Conservation (phyloP, 83 land plant species). For the Picea abies region DNA sequence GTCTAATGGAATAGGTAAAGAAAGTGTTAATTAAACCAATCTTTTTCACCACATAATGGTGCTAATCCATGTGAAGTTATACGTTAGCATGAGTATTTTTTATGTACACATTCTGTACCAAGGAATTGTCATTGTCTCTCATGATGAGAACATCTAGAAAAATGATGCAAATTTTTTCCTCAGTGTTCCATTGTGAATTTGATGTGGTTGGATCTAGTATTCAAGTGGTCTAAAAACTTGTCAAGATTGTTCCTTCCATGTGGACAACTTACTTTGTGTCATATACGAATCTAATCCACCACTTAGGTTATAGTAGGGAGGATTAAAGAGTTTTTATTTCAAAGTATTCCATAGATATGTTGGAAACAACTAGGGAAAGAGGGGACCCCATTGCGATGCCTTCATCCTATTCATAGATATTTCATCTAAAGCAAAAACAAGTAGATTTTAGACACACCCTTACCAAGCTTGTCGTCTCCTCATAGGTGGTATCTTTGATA, state of each 20-base stretch:
- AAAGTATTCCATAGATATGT: background rate
- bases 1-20: background rate
- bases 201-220: background rate
- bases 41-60: background rate
- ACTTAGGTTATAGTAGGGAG: background rate
- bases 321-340: background rate
- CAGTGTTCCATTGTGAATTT: background rate
- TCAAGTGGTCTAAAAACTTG: background rate
- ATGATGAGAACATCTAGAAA: background rate
- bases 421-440: background rate
- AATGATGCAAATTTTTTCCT: background rate
- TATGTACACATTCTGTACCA: background rate
- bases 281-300: background rate
- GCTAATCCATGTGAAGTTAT: background rate
- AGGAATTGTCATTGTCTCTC: too few species aligned
- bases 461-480: background rate
- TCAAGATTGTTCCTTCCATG: background rate
- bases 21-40: background rate
- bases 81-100: background rate
- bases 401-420: background rate
- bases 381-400: background rate
- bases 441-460: background rate
- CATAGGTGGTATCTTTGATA: background rate
- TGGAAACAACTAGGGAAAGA: background rate
- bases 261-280: background rate